Conservation (phyloP, 495 filamentous ascomycete species). For the Sordaria brevicollis region DNA sequence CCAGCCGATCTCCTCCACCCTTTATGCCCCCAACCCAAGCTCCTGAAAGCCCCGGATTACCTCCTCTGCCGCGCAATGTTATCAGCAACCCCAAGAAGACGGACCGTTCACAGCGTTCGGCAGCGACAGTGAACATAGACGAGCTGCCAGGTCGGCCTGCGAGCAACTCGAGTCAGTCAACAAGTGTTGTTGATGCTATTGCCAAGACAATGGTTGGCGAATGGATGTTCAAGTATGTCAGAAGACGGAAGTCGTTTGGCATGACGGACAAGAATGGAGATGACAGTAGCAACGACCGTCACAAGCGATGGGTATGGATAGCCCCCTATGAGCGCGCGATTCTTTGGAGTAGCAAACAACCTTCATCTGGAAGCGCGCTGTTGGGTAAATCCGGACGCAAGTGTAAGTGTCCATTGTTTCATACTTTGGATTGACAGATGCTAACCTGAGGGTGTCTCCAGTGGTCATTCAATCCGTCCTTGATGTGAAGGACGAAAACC, state of each 20-base stretch:
- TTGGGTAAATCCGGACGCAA: constrained; percentile 95
- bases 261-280: constrained; percentile 54
- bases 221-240: constrained; percentile 99
- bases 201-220: constrained; percentile 98
- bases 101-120: constrained; percentile 43
- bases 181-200: constrained; percentile 92
- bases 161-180: constrained; percentile 52
- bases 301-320: constrained; percentile 98
- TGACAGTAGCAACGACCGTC: constrained; percentile 56
- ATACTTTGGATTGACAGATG: neutral
- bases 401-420: constrained; percentile 48
- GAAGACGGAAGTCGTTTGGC: constrained; percentile 85
- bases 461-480: constrained; percentile 93
- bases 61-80: constrained; percentile 64
- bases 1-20: constrained; percentile 55
- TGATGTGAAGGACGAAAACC: constrained; percentile 92
- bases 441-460: constrained; percentile 24
- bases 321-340: constrained; percentile 92
- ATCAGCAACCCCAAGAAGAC: constrained; percentile 47
- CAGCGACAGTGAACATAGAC: constrained; percentile 43
- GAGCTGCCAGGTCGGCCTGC: constrained; percentile 42
- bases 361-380: constrained; percentile 73
- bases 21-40: constrained; percentile 54
- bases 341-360: constrained; percentile 98
- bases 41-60: constrained; percentile 60